These are phyloP conservation scores for Hyphodiscus sp. DNA, from an alignment of 2,329 filamentous ascomycete species.

Conservation along the genomic window DNA sequence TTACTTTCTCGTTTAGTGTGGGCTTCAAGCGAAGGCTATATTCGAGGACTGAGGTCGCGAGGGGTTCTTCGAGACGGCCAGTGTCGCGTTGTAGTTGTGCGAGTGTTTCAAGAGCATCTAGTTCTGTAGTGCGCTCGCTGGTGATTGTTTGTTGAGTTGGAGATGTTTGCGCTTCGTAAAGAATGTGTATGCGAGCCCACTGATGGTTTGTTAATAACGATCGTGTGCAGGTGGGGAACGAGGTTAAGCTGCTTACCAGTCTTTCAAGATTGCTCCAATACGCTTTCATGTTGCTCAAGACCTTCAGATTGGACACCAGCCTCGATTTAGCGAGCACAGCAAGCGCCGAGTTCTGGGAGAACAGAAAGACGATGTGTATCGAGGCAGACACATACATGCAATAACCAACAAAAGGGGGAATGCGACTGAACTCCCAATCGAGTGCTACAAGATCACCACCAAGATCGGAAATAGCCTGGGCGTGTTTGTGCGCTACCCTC, in stretches of 20 bases:
- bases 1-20: neutral
- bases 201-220: neutral
- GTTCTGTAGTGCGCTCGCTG: neutral
- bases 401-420: neutral
- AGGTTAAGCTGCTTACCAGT: neutral
- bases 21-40: neutral
- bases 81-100: neutral
- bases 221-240: neutral
- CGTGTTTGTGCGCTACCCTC: neutral
- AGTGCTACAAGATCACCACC: neutral
- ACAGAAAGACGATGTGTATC: neutral
- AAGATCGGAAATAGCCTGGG: neutral
- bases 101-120: neutral
- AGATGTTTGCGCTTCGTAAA: neutral
- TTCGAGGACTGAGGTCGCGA: neutral
- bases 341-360: neutral
- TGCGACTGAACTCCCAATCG: neutral
- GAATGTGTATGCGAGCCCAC: neutral
- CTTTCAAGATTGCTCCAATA: neutral
- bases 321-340: neutral
- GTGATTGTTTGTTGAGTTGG: neutral
- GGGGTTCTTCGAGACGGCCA: neutral
- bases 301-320: neutral
- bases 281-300: neutral
- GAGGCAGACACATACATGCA: neutral